These are phyloP conservation scores for Phialemoniopsis sp. DNA, from an alignment of 2,329 filamentous ascomycete species.

Conservation along the genomic window DNA sequence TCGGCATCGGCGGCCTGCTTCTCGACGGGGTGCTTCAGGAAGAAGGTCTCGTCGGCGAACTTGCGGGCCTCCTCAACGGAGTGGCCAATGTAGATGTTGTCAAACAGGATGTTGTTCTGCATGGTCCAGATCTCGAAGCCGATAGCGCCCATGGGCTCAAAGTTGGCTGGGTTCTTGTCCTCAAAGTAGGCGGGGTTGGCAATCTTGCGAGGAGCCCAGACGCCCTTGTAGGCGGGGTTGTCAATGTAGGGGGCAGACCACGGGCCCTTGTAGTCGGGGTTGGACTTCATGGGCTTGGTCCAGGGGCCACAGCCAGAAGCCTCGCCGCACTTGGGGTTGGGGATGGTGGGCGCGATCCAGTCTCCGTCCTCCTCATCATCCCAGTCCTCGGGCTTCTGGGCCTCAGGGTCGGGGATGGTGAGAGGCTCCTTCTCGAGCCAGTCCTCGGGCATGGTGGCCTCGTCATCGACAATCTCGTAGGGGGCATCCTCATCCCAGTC, in stretches of 20 bases:
- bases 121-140: constrained; percentile 99
- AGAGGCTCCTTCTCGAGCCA: constrained; percentile 90
- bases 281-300: constrained; percentile 87
- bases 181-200: constrained; percentile 94
- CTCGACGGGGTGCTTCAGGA: constrained; percentile 82
- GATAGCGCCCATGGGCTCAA: constrained; percentile 97
- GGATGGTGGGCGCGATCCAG: constrained; percentile 84
- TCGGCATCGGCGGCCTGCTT: constrained; percentile 72
- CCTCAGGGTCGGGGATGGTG: constrained; percentile 85
- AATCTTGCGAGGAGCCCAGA: constrained; percentile 94
- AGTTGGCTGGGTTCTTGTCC: constrained; percentile 94
- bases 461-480: constrained; percentile 92
- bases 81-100: constrained; percentile 99
- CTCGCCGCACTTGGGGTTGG: constrained; percentile 95
- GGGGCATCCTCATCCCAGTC: constrained; percentile 99
- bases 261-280: constrained; percentile 98
- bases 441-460: constrained; percentile 86
- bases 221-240: constrained; percentile 97
- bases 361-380: constrained; percentile 99
- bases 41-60: constrained; percentile 84
- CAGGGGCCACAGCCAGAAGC: constrained; percentile 91
- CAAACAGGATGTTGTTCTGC: constrained; percentile 97
- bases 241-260: constrained; percentile 91
- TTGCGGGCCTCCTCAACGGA: constrained; percentile 88
- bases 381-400: constrained; percentile 98